These are phyloP conservation scores for Candida multigemmis DNA, from an alignment of 805 yeast genomes.

Conservation along the genomic window DNA sequence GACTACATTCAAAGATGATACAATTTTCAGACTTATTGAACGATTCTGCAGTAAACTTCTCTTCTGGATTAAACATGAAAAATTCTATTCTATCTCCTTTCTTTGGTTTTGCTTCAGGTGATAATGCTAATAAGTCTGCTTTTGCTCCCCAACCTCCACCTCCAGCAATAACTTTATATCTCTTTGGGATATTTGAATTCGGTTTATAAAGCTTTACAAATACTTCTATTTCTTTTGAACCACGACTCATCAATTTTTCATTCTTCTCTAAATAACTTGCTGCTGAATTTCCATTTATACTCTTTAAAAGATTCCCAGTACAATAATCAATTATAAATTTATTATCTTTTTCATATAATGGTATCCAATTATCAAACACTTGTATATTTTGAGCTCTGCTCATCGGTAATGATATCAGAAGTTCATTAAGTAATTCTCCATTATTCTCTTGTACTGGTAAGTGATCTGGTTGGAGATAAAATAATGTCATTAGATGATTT, in stretches of 20 bases:
- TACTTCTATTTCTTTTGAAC: conserved; percentile 35
- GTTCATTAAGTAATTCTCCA: conserved; percentile 20
- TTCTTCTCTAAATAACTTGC: conserved; percentile 45
- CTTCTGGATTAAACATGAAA: conserved; percentile 32
- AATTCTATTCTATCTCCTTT: conserved; percentile 42
- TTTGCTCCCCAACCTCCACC: conserved; percentile 74
- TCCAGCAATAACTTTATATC: conserved; percentile 56
- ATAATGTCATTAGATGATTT: conserved; percentile 23
- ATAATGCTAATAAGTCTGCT: conserved; percentile 55
- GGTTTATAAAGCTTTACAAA: conserved; percentile 20
- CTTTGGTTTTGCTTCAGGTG: conserved; percentile 41
- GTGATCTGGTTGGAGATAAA: conserved; percentile 16
- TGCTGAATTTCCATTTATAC: conserved; percentile 47
- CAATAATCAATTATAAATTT: conserved; percentile 37
- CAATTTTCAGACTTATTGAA: conserved; percentile 3
- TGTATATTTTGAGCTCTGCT: conserved; percentile 3
- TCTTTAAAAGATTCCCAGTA: conserved; percentile 51
- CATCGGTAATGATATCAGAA: conserved; percentile 14
- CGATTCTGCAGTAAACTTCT: conserved; percentile 9
- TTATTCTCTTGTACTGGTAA: conserved; percentile 6
- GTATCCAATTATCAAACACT: conserved; percentile 22
- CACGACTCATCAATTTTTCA: conserved; percentile 24
- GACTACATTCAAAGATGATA: conserved; percentile 20
- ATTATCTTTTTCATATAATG: conserved; percentile 13
- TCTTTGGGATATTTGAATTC: conserved; percentile 8